Conservation (phyloP, 495 filamentous ascomycete genomes). For the Cercophora samala region DNA sequence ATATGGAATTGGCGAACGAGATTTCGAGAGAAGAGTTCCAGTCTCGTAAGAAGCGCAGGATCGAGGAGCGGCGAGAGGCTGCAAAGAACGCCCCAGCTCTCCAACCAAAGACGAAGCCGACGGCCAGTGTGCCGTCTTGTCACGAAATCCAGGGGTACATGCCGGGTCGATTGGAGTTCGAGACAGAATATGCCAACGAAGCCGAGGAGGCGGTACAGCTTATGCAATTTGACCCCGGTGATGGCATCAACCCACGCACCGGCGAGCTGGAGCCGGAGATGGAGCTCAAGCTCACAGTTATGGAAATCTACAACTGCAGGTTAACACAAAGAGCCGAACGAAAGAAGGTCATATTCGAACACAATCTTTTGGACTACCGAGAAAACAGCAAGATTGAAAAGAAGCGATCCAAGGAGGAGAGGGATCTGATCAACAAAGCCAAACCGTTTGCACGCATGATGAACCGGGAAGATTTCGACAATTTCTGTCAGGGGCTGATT, state of each 20-base stretch:
- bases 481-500: constrained; percentile 74
- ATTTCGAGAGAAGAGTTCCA: constrained; percentile 93
- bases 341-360: constrained; percentile 95
- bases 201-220: constrained; percentile 97
- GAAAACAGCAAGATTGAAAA: constrained; percentile 86
- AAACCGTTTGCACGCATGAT: constrained; percentile 97
- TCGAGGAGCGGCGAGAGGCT: constrained; percentile 86
- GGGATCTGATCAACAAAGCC: constrained; percentile 82
- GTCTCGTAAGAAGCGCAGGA: constrained; percentile 85
- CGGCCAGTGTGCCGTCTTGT: constrained; percentile 86
- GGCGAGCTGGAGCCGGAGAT: constrained; percentile 88
- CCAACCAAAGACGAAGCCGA: constrained; percentile 92
- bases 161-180: constrained; percentile 95
- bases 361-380: constrained; percentile 85
- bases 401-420: constrained; percentile 92
- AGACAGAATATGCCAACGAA: constrained; percentile 96
- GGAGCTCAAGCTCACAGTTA: constrained; percentile 95
- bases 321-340: constrained; percentile 88
- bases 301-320: constrained; percentile 96
- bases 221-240: constrained; percentile 96
- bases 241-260: constrained; percentile 78
- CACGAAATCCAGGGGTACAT: constrained; percentile 99
- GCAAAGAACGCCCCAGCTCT: constrained; percentile 78
- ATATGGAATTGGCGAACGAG: constrained; percentile 69
- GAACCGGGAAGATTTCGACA: constrained; percentile 86